These are phyloP conservation scores for Pseudocercospora macadamiae DNA, from an alignment of 2,329 filamentous ascomycete genomes.

Conservation along the genomic window DNA sequence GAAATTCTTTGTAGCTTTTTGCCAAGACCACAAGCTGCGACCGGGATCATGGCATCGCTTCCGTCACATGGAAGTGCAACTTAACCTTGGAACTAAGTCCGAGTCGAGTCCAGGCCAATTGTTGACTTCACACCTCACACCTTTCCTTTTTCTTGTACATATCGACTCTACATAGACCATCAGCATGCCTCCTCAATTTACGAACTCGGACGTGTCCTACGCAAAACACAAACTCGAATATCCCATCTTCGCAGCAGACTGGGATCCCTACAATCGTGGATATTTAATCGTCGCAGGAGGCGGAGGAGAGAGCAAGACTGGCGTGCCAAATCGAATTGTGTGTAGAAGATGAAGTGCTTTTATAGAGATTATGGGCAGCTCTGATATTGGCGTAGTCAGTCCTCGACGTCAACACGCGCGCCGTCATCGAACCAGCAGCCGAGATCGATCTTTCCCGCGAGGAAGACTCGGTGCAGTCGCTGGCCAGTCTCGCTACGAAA, in stretches of 20 bases:
- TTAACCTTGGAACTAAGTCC: too few relatives aligned
- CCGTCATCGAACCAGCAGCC: conserved; percentile 64
- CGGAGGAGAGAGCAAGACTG: conserved; percentile 78
- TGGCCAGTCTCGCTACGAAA: conserved; percentile 68
- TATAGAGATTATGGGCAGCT: neutral
- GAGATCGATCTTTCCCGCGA: conserved; percentile 79
- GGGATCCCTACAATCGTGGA: conserved; percentile 77
- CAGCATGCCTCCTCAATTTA: conserved; percentile 20
- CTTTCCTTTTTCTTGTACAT: too few relatives aligned
- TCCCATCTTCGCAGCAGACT: conserved; percentile 85
- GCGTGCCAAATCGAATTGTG: conserved; percentile 86
- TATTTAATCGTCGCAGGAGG: conserved; percentile 83
- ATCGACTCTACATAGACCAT: neutral
- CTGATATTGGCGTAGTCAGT: conserved; percentile 57
- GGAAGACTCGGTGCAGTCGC: conserved; percentile 86
- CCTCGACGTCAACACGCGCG: conserved; percentile 70
- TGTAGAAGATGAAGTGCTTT: conserved; percentile 37
- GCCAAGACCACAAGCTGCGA: neutral
- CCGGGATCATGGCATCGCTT: neutral
- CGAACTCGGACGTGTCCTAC: conserved; percentile 40
- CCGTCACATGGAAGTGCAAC: neutral
- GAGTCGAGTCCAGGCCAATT: too few relatives aligned
- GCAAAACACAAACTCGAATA: conserved; percentile 74
- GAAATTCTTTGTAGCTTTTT: neutral
- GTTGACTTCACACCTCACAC: conserved; percentile 2